Evolutionary conservation across 495 filamentous ascomycete species (phyloP).

Genomic region (Aspergillus egyptiacus): DNA sequence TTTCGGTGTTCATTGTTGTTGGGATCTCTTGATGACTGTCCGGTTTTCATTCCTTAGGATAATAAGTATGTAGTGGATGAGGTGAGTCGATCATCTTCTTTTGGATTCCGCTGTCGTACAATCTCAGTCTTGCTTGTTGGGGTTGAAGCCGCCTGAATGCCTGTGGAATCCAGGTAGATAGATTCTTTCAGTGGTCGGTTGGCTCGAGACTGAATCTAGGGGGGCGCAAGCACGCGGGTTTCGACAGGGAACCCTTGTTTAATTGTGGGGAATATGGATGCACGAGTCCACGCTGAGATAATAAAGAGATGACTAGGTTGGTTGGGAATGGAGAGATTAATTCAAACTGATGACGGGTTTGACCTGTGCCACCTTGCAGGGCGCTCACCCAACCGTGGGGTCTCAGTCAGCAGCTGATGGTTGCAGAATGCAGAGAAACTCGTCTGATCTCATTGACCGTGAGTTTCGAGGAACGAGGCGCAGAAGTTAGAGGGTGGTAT

Average conservation of each 20-base stretch:
- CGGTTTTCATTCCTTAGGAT: too few relatives aligned
- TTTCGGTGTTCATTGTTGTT: too few relatives aligned
- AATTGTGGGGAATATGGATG: not conserved
- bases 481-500: too few relatives aligned
- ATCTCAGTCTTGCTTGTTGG: too few relatives aligned
- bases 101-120: too few relatives aligned
- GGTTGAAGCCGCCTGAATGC: too few relatives aligned
- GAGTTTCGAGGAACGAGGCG: not conserved
- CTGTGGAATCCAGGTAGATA: too few relatives aligned
- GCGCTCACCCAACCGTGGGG: not conserved
- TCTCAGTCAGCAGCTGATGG: not conserved
- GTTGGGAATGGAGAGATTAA: not conserved
- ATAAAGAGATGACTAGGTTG: not conserved
- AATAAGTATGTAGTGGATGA: too few relatives aligned
- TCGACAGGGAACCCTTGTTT: not conserved
- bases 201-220: conserved; percentile 4
- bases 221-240: not conserved
- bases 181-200: too few relatives aligned
- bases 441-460: not conserved
- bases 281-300: not conserved
- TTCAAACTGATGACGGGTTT: too few relatives aligned
- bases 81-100: too few relatives aligned
- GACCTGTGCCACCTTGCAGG: not conserved
- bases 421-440: conserved; percentile 6
- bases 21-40: too few relatives aligned